Evolutionary conservation across 306 rosid genomes (phyloP), one percentile per base, ranked within the genome.

Genomic region (Arachis hypogaea): DNA sequence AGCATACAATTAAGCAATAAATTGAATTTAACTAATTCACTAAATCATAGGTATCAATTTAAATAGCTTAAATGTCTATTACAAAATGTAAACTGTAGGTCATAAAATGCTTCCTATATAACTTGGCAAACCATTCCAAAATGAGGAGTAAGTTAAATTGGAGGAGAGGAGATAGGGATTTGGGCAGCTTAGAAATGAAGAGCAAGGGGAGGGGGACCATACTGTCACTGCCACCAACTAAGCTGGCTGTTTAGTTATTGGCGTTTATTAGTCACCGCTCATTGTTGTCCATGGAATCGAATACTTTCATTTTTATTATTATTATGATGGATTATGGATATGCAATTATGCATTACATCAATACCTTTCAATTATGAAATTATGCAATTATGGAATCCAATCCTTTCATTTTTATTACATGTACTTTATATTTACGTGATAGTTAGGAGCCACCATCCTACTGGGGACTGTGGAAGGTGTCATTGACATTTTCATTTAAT

Each of bases 201-300:
- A 57, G 10, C 7, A 7, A 11, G 2, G 5, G 14, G 14, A 14
- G 63, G 69, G 82, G 80, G 83, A 64, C 84, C 84, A 77, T 79
- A 0, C 56, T 16, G 79, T 60, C 82, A 0, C 56, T 16, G 79
- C 68, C 82, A 75, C 75, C 81, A 16, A 65, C 66, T 5, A 60
- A 49, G 65, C 64, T 69, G 59, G 40, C 59, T 60, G 12, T 68
- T 64, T 82, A n/a, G 36, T 70, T 42, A 51, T 78, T 61, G 68
- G 70, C 66, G 45, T 16, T 67, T 57, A 52, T 47, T 49, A 38
- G 43, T 67, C 71, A 6, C 36, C 7, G 41, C 46, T 60, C 29
- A 14, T 30, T 38, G 16, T 63, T 56, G 63, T 52, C 41, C 22
- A 22, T 22, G 22, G 22, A 22, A 22, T 22, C 22, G 1, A 22